phyloP scores from a whole-genome alignment of 352 stramenopile species.

The Phytopythium montanum region DNA sequence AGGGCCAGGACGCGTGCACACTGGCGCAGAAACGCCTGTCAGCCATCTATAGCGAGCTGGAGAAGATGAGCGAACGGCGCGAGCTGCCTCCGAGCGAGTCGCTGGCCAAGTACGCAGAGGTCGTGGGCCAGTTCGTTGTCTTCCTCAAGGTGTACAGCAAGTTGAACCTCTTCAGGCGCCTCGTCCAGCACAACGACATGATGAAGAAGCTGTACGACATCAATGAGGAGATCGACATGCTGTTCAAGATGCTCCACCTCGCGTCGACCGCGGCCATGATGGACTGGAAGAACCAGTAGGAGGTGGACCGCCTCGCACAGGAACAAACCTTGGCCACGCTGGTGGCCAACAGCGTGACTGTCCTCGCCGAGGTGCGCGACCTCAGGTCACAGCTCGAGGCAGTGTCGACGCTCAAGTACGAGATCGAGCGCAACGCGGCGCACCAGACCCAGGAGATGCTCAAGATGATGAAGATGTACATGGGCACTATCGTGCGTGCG shows the following conservation, averaged over 20 bases:
- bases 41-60: slow-evolving; percentile 18
- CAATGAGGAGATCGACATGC: slow-evolving; percentile 29
- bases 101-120: slow-evolving; percentile 11
- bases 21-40: slow-evolving; percentile 18
- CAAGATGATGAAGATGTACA: not conserved
- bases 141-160: slow-evolving; percentile 20
- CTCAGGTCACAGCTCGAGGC: not conserved
- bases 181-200: slow-evolving; percentile 23
- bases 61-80: slow-evolving; percentile 15
- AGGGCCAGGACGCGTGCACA: slow-evolving; percentile 18
- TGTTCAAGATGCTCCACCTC: slow-evolving; percentile 31
- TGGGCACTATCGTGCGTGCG: not conserved
- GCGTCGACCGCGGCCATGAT: slow-evolving; percentile 20
- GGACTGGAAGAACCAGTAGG: slow-evolving; percentile 20
- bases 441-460: not conserved
- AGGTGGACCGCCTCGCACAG: slow-evolving; percentile 6
- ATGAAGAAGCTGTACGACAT: slow-evolving; percentile 19
- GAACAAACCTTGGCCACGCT: slow-evolving; percentile 5
- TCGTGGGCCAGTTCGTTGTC: slow-evolving; percentile 13
- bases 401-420: not conserved
- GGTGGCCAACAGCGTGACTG: slow-evolving; percentile 12
- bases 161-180: slow-evolving; percentile 14
- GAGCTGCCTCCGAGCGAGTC: slow-evolving; percentile 13
- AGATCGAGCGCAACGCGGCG: not conserved
- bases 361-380: slow-evolving; percentile 19